phyloP scores from a whole-genome alignment of 108 stramenopile species.

The Cyclotella baltica region DNA sequence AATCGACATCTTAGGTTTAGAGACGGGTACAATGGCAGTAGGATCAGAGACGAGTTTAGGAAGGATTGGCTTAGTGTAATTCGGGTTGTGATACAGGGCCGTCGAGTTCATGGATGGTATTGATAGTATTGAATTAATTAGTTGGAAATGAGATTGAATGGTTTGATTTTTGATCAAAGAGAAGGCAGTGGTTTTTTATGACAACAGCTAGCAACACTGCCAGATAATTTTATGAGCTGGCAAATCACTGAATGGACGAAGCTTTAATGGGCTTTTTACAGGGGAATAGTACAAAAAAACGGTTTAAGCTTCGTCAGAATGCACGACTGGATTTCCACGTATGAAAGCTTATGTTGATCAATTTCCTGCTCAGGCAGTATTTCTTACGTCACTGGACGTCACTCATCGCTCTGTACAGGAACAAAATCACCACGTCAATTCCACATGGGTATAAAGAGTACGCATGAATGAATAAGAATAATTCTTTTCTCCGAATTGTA shows the following conservation, averaged over 20 bases:
- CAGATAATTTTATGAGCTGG: slow-evolving; percentile 3
- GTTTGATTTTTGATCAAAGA: background rate
- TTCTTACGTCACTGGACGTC: no score
- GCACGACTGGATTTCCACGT: background rate
- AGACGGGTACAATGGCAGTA: background rate
- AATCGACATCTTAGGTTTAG: slow-evolving; percentile 34
- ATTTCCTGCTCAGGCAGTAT: background rate
- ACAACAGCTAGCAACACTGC: background rate
- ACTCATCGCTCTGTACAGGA: no score
- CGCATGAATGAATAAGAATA: no score
- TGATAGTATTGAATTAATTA: background rate
- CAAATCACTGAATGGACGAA: background rate
- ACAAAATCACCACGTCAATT: no score
- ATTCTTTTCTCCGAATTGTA: no score
- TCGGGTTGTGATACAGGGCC: background rate
- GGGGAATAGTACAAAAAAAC: background rate
- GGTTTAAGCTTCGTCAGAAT: background rate
- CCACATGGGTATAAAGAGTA: no score
- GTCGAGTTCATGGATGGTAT: background rate
- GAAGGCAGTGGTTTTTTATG: background rate
- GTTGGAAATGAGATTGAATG: background rate
- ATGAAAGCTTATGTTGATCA: background rate
- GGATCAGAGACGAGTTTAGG: slow-evolving; percentile 8
- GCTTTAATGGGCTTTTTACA: background rate
- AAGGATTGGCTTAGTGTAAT: background rate